Conservation (phyloP, 306 rosid genomes). For the Lablab purpureus region DNA sequence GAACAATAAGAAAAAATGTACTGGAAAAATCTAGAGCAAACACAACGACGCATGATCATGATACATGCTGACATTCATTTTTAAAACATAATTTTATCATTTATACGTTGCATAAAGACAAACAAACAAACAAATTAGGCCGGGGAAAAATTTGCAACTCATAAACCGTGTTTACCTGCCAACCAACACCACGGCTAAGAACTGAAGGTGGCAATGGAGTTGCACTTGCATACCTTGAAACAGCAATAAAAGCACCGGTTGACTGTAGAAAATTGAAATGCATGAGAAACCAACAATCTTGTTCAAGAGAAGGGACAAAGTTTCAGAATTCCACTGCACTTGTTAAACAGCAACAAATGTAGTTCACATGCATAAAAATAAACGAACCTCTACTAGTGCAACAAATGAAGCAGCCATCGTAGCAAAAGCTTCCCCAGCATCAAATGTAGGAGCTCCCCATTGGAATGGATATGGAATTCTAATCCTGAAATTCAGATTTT, state of each 20-base stretch:
- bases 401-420: constrained; percentile 97
- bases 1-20: background rate
- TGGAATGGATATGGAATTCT: constrained; percentile 94
- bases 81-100: background rate
- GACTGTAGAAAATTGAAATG: constrained; percentile 63
- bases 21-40: constrained; percentile 15
- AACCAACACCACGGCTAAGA: constrained; percentile 93
- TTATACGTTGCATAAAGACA: constrained; percentile 6
- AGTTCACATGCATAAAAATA: constrained; percentile 33
- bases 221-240: constrained; percentile 91
- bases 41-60: background rate
- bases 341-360: constrained; percentile 20
- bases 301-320: constrained; percentile 7
- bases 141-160: background rate
- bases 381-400: constrained; percentile 84
- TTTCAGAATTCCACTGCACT: constrained; percentile 15
- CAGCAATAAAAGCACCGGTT: constrained; percentile 82
- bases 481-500: constrained; percentile 65
- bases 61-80: background rate
- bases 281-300: constrained; percentile 19
- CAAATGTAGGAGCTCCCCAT: constrained; percentile 97
- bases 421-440: constrained; percentile 96
- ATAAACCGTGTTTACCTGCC: constrained; percentile 76
- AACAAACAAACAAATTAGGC: background rate
- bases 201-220: constrained; percentile 93